Percentiles rank a stretch among this genome's conserved stretches.
phyloP scores from a whole-genome alignment of 2,329 filamentous ascomycete genomes.

The Aphanoascus verrucosus region DNA sequence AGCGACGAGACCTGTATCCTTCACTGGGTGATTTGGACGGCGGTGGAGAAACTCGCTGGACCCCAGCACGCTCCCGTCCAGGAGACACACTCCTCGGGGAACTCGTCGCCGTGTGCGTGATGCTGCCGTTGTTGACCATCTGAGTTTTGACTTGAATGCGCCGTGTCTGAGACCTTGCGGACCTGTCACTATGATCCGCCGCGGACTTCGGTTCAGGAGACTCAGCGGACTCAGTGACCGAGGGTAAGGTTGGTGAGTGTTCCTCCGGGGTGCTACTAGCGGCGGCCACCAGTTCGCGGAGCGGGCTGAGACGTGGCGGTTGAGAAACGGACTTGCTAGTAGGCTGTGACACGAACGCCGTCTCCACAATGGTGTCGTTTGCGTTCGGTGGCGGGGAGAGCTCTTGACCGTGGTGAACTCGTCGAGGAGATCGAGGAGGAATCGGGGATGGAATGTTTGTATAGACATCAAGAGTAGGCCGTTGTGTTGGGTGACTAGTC shows the following conservation, averaged over 20 bases:
- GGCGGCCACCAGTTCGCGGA: constrained; percentile 11
- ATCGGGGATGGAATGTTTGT: neutral
- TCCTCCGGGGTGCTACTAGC: constrained; percentile 9
- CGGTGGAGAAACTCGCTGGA: constrained; percentile 32
- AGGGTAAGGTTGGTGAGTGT: neutral
- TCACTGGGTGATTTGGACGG: constrained; percentile 23
- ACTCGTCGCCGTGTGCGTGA: constrained; percentile 15
- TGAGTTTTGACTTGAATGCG: constrained; percentile 11
- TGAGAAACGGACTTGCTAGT: constrained; percentile 9
- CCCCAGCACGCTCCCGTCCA: constrained; percentile 30
- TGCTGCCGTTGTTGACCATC: constrained; percentile 18
- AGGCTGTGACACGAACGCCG: constrained; percentile 15
- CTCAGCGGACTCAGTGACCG: neutral
- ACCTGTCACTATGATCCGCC: constrained; percentile 8
- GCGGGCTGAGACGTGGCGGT: constrained; percentile 12
- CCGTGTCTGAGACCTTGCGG: neutral
- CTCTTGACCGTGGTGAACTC: neutral
- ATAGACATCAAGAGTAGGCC: neutral
- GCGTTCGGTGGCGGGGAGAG: neutral
- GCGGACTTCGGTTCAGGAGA: constrained; percentile 2
- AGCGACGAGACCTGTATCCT: constrained; percentile 23
- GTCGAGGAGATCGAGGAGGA: constrained; percentile 5
- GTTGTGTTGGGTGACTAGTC: neutral
- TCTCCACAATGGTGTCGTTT: constrained; percentile 15
- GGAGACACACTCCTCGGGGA: constrained; percentile 16